A percentile compares a stretch with the other conserved stretches of the same genome.
These are phyloP conservation scores for Tubosaeta brunneosetosa DNA, from an alignment of 768 basidiomycete species.

Conservation along the genomic window DNA sequence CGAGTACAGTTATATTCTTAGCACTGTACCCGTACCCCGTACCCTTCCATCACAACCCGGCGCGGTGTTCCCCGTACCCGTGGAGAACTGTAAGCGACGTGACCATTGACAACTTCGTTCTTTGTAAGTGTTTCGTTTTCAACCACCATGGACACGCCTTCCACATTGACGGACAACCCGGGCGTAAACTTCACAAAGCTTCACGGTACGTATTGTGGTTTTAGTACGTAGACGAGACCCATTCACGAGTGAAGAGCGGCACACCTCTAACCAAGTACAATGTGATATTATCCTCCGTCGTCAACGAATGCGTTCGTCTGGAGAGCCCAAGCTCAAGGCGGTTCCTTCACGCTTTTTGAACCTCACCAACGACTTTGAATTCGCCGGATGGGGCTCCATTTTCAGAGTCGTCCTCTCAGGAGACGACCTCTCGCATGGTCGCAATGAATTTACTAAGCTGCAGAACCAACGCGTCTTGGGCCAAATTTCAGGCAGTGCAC, in stretches of 20 bases:
- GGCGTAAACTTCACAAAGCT: background rate
- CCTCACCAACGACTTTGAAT: conserved; percentile 61
- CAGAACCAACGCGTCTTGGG: conserved; percentile 46
- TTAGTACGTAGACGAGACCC: background rate
- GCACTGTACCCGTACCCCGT: no score
- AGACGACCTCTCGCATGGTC: conserved; percentile 38
- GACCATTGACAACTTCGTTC: no score
- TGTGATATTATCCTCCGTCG: conserved; percentile 56
- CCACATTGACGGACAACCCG: background rate
- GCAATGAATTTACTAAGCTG: conserved; percentile 27
- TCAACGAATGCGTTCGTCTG: conserved; percentile 47
- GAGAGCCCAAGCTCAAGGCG: conserved; percentile 35
- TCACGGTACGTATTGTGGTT: conserved; percentile 3
- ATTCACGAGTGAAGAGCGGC: conserved; percentile 23
- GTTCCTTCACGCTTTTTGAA: conserved; percentile 59
- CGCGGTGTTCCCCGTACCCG: no score
- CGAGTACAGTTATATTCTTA: no score
- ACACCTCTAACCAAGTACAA: conserved; percentile 44
- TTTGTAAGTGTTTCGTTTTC: background rate
- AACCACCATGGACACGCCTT: conserved; percentile 8
- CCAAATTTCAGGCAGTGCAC: conserved; percentile 58
- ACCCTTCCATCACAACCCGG: no score
- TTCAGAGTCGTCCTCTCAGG: conserved; percentile 40
- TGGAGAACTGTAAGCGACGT: no score
- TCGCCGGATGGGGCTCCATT: conserved; percentile 66